phyloP scores from a whole-genome alignment of 176 grass and related monocot genomes.

The Zoysia pacifica region DNA sequence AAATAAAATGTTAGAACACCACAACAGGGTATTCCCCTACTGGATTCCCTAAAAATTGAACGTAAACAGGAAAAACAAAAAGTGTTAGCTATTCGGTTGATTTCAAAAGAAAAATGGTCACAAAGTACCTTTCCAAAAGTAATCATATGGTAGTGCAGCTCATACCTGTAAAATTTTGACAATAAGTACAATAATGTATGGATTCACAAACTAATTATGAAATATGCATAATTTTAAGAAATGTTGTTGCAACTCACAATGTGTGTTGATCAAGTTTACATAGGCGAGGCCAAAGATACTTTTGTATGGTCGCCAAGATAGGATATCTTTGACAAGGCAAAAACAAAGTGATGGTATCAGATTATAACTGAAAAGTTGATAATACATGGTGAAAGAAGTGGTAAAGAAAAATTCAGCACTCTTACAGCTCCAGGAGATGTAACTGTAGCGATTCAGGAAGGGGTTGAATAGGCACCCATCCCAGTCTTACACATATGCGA shows the following conservation, averaged over 20 bases:
- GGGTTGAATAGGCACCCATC: conserved; percentile 97
- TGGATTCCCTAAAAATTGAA: too few relatives aligned
- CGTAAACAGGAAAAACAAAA: too few relatives aligned
- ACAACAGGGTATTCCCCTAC: too few relatives aligned
- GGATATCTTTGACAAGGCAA: conserved; percentile 75
- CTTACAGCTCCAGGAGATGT: conserved; percentile 96
- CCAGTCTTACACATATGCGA: conserved; percentile 89
- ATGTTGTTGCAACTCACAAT: conserved; percentile 61
- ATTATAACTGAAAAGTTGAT: conserved; percentile 19
- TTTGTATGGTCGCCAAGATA: conserved; percentile 80
- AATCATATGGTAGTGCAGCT: conserved; percentile 99
- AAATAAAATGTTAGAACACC: too few relatives aligned
- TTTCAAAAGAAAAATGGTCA: too few relatives aligned
- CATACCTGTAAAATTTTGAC: conserved; percentile 63
- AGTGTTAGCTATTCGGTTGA: too few relatives aligned
- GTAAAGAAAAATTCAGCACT: conserved; percentile 20
- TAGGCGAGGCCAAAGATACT: conserved; percentile 94
- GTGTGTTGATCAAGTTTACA: conserved; percentile 96
- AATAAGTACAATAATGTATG: too few relatives aligned
- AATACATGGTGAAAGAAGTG: conserved; percentile 20
- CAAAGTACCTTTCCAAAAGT: conserved; percentile 90
- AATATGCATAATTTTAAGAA: not conserved
- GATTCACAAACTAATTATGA: not conserved
- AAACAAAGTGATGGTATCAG: conserved; percentile 28
- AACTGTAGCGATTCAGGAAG: conserved; percentile 90